Percentiles rank a stretch among this genome's conserved stretches.
phyloP scores from a whole-genome alignment of 331 rosid species.

The Spiraea crenata region DNA sequence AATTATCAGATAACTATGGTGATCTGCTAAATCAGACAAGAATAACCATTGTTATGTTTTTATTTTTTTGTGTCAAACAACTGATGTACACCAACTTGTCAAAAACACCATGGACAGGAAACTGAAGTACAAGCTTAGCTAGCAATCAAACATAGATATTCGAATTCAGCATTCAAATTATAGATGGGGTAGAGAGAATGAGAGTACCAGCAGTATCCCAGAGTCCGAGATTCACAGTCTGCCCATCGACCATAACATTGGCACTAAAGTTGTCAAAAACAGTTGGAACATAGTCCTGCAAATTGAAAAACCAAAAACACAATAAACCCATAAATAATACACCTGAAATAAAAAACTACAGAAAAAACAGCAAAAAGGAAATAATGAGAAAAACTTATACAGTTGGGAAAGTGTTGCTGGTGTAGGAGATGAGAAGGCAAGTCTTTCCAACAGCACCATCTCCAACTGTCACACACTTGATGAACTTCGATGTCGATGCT shows the following conservation, averaged over 20 bases:
- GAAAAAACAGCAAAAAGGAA: not conserved
- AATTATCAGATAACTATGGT: not conserved
- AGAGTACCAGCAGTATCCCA: constrained; percentile 63
- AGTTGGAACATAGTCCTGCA: constrained; percentile 62
- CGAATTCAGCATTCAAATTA: not conserved
- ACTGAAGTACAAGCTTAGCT: not conserved
- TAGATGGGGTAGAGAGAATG: not conserved
- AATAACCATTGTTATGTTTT: not conserved
- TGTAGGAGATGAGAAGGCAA: constrained; percentile 80
- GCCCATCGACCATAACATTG: constrained; percentile 46
- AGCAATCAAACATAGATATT: constrained; percentile 2
- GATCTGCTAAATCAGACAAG: not conserved
- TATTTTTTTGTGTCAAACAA: not conserved
- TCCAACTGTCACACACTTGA: constrained; percentile 80
- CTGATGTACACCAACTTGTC: not conserved
- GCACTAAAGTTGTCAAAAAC: constrained; percentile 62
- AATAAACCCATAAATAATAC: not conserved
- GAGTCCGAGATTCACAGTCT: constrained; percentile 53
- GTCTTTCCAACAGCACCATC: constrained; percentile 83
- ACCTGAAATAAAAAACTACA: not conserved
- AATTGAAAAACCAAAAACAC: not conserved
- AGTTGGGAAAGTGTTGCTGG: constrained; percentile 59
- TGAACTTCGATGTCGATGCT: constrained; percentile 33
- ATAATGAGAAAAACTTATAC: constrained; percentile 22
- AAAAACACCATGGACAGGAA: not conserved